Evolutionary conservation across 148 eudicot species (phyloP).

Genomic region (Chenopodium formosanum): DNA sequence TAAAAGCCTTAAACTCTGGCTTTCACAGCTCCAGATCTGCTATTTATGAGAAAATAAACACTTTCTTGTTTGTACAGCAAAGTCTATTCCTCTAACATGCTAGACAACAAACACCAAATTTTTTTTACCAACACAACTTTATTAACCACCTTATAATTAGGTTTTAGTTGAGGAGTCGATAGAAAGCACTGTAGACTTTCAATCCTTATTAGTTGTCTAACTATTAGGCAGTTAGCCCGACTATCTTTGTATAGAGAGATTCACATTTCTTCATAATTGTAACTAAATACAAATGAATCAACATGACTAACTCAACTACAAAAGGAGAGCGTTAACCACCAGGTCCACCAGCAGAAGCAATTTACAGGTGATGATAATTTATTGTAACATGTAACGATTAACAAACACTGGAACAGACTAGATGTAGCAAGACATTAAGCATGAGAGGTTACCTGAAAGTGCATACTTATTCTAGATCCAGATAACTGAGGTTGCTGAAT

Average conservation of each 20-base stretch:
- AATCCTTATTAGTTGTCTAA: no score
- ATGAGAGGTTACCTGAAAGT: background rate
- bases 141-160: background rate
- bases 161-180: background rate
- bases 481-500: background rate
- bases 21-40: background rate
- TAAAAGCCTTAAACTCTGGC: constrained; percentile 17
- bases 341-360: background rate
- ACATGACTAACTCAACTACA: background rate
- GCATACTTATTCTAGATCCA: background rate
- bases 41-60: background rate
- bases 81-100: background rate
- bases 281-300: background rate
- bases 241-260: background rate
- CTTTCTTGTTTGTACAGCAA: background rate
- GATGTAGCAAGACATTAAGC: background rate
- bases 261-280: no score
- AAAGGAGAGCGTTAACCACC: background rate
- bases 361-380: background rate
- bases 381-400: background rate
- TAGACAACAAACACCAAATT: background rate
- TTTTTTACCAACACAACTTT: background rate
- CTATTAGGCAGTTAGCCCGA: no score
- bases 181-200: background rate
- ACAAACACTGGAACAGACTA: no score